Evolutionary conservation across 768 basidiomycete species (phyloP).

Genomic region (Boletus pseudo-olivaceus): DNA sequence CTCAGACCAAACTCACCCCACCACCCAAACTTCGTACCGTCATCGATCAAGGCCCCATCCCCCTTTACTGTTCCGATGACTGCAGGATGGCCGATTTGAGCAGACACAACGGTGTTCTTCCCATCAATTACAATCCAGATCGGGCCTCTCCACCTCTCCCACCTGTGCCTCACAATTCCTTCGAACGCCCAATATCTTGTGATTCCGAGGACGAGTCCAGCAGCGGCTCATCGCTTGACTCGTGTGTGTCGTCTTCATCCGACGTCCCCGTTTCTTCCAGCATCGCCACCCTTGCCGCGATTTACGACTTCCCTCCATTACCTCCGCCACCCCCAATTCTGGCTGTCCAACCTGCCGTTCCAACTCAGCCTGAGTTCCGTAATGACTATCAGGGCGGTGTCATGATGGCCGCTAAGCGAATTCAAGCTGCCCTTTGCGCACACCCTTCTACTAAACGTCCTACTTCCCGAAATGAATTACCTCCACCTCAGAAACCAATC

Average conservation of each 20-base stretch:
- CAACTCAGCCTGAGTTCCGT: conserved; percentile 29
- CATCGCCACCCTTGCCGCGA: conserved; percentile 38
- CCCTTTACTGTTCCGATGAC: conserved; percentile 81
- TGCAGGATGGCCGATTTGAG: conserved; percentile 62
- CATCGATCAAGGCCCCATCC: conserved; percentile 78
- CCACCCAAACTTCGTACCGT: conserved; percentile 55
- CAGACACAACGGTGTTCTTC: conserved; percentile 37
- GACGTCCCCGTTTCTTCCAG: conserved; percentile 24
- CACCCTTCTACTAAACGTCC: conserved; percentile 39
- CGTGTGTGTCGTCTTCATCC: conserved; percentile 27
- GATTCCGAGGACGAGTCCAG: conserved; percentile 42
- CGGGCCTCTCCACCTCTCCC: conserved; percentile 40
- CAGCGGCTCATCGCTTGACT: conserved; percentile 38
- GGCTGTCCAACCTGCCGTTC: conserved; percentile 16
- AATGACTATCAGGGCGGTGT: conserved; percentile 54
- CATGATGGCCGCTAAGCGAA: conserved; percentile 66
- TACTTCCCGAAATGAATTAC: conserved; percentile 28
- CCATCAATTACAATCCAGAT: conserved; percentile 47
- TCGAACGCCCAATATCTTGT: conserved; percentile 22
- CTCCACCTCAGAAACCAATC: conserved; percentile 41
- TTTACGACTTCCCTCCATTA: conserved; percentile 48
- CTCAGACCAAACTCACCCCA: conserved; percentile 26
- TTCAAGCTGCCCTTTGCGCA: conserved; percentile 44
- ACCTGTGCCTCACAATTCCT: conserved; percentile 40
- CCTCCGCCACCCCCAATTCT: conserved; percentile 50